Conservation (phyloP, 257 asterid genomes). For the Phtheirospermum japonicum region DNA sequence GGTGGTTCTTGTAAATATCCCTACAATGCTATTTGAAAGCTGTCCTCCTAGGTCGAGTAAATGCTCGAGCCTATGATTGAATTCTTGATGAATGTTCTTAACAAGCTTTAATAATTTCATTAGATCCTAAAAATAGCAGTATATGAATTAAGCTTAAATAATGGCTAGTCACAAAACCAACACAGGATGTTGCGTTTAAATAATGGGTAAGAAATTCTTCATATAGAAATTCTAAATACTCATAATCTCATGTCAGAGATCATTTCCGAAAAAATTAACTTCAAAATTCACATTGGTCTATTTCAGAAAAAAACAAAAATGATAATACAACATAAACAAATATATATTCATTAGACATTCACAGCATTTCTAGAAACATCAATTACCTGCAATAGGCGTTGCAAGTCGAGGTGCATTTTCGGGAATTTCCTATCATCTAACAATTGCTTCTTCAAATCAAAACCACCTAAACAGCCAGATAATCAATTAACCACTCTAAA, state of each 20-base stretch:
- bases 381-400: slow-evolving; percentile 87
- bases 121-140: neutral
- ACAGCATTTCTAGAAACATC: neutral
- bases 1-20: neutral
- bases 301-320: neutral
- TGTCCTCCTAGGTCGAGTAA: neutral
- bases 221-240: neutral
- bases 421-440: slow-evolving; percentile 86
- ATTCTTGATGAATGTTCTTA: neutral
- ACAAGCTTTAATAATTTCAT: slow-evolving; percentile 2
- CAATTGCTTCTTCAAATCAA: slow-evolving; percentile 83
- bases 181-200: neutral
- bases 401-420: slow-evolving; percentile 90
- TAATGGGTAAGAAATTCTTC: neutral
- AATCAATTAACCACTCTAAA: slow-evolving; percentile 5
- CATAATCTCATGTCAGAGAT: neutral
- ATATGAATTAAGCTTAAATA: neutral
- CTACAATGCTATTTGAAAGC: neutral
- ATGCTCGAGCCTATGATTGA: neutral
- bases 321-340: neutral
- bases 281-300: neutral
- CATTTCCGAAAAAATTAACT: neutral
- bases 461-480: slow-evolving; percentile 58
- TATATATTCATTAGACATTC: too few species aligned
- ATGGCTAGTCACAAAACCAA: neutral